A percentile compares a stretch with the other conserved stretches of the same genome.
These are phyloP conservation scores for Oldenlandia corymbosa DNA, from an alignment of 257 asterid genomes.

Conservation along the genomic window DNA sequence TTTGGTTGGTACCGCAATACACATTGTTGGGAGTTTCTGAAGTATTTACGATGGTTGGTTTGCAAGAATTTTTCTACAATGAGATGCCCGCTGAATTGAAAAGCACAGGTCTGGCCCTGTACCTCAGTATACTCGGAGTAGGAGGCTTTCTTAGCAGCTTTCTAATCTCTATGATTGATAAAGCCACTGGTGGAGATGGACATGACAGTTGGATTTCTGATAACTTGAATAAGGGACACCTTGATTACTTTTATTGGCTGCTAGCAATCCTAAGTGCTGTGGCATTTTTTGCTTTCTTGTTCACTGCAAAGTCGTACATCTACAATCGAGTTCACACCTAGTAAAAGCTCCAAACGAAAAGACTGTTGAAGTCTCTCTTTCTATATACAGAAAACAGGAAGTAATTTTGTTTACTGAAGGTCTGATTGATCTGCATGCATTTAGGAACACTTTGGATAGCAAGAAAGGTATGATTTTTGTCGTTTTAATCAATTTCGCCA, in stretches of 20 bases:
- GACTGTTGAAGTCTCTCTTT: neutral
- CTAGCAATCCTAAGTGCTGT: slow-evolving; percentile 13
- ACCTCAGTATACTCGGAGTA: slow-evolving; percentile 27
- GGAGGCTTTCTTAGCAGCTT: slow-evolving; percentile 27
- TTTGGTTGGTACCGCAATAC: slow-evolving; percentile 30
- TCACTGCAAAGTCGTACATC: slow-evolving; percentile 9
- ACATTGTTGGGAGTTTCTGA: slow-evolving; percentile 19
- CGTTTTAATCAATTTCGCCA: too few species aligned
- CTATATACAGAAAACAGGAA: neutral
- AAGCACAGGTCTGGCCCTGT: slow-evolving; percentile 28
- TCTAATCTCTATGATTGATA: slow-evolving; percentile 18
- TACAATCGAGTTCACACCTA: neutral
- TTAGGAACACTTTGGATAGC: too few species aligned
- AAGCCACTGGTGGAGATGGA: slow-evolving; percentile 3
- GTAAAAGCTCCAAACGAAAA: neutral
- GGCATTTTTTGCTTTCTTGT: slow-evolving; percentile 4
- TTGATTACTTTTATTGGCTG: slow-evolving; percentile 23
- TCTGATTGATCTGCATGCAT: neutral
- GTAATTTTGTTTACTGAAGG: neutral
- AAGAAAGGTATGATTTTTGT: too few species aligned
- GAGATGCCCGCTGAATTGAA: slow-evolving; percentile 25
- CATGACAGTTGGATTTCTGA: slow-evolving; percentile 18
- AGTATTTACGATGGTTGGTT: slow-evolving; percentile 21
- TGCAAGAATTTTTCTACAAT: slow-evolving; percentile 33
- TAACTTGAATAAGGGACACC: slow-evolving; percentile 20